Evolutionary conservation across 805 yeast genomes (phyloP), one percentile per base, ranked within the genome.

Genomic region (Sugiyamaella chiloensis): DNA sequence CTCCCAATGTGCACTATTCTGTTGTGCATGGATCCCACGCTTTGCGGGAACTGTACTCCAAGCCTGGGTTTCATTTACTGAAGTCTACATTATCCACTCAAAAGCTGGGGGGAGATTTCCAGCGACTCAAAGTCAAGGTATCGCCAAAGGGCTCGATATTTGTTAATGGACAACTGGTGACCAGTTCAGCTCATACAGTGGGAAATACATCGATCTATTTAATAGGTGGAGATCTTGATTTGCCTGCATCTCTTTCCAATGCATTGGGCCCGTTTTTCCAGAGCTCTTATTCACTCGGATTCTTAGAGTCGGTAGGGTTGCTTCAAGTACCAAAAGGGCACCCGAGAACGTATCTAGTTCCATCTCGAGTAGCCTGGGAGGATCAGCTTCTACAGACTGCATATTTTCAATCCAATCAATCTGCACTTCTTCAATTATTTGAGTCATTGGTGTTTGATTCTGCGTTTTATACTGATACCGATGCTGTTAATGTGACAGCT

Each of bases 301-400:
- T 78, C 54, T 62, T 90, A 50, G 73, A 76, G 41, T 65, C 74
- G 12, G 70, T 79, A 36, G 74, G 71, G 6, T 62, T 87, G 26
- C 65, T 79, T 19, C 75, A 76, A 48, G 69, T 84, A 35, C 67
- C 73, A 9, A 83, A 82, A 49, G 64, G 68, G 17, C 58, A 68
- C 17, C 95, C 95, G 0, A 87, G 88, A 67, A 79, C 96, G 0
- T 66, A 83, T 0, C 77, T 90, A 45, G 67, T 90, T 24, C 98
- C 98, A 0, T 82, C 89, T 48, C 80, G 85, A 24, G 69, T 72
- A 35, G 76, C 90, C 0, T 89, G 96, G 96, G 73, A 74, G 19
- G 62, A 67, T 2, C 70, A 81, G 17, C 85, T 80, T 2, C 67
- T 90, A 24, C 74, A 81, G 3, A 67, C 79, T 42, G 77, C 77